phyloP scores from a whole-genome alignment of 495 filamentous ascomycete genomes.

The Penicillium parvum region DNA sequence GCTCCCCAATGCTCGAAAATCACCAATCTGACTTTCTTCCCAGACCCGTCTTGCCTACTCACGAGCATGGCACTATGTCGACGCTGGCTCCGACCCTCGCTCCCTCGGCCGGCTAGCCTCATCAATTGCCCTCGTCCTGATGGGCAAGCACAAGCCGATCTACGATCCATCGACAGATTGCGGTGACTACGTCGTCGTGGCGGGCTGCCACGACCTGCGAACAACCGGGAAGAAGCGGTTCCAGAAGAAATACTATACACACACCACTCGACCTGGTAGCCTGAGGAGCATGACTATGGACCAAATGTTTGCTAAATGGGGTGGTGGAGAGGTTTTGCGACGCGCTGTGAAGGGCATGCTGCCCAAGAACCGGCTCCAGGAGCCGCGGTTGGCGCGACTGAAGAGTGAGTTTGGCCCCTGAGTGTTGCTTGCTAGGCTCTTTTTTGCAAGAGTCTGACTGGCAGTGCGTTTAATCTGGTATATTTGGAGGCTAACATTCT shows the following conservation, averaged over 20 bases:
- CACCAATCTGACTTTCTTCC: constrained; percentile 3
- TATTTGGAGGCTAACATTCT: constrained; percentile 9
- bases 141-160: constrained; percentile 99
- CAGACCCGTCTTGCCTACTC: constrained; percentile 96
- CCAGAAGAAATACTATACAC: constrained; percentile 92
- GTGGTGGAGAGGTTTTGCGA: constrained; percentile 87
- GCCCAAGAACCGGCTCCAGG: constrained; percentile 90
- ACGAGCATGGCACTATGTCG: constrained; percentile 84
- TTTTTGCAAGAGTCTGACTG: not conserved
- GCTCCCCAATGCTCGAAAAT: too few species aligned
- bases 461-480: too few species aligned
- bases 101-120: constrained; percentile 83
- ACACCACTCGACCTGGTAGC: constrained; percentile 84
- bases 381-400: constrained; percentile 78
- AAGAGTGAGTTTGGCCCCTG: constrained; percentile 58
- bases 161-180: constrained; percentile 95
- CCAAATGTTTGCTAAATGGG: constrained; percentile 86
- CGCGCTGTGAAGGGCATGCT: constrained; percentile 95
- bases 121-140: constrained; percentile 83
- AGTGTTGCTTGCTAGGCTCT: not conserved
- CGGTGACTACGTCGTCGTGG: constrained; percentile 97
- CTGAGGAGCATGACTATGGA: constrained; percentile 92
- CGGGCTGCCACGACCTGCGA: constrained; percentile 78
- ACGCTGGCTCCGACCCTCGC: constrained; percentile 56
- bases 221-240: constrained; percentile 86